Percentiles rank a stretch among this genome's conserved stretches.
Conservation (phyloP, 306 rosid genomes). For the Medicago lupulina region DNA sequence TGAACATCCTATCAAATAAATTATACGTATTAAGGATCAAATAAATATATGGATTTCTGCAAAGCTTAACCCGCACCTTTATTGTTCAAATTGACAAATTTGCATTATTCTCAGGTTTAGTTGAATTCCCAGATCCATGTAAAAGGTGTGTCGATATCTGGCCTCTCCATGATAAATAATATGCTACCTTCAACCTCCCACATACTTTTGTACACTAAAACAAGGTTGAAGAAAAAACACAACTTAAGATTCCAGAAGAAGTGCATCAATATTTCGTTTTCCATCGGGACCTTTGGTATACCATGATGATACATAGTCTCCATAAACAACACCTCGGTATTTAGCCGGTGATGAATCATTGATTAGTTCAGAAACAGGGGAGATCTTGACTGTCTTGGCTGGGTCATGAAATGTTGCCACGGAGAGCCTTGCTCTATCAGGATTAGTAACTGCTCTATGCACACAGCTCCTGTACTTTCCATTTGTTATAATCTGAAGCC, state of each 20-base stretch:
- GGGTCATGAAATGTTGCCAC: conserved; percentile 96
- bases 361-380: conserved; percentile 70
- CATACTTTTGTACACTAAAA: background rate
- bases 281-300: conserved; percentile 90
- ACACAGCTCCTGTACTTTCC: conserved; percentile 80
- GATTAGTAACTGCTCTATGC: conserved; percentile 80
- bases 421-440: conserved; percentile 70
- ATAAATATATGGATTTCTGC: no score
- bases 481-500: conserved; percentile 74
- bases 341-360: conserved; percentile 59
- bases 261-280: conserved; percentile 76
- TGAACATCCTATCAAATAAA: no score
- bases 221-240: conserved; percentile 19
- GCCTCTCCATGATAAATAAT: conserved; percentile 23
- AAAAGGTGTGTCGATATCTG: background rate
- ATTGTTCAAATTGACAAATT: conserved; percentile 22
- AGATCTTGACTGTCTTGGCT: conserved; percentile 65
- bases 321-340: conserved; percentile 71
- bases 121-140: conserved; percentile 18
- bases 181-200: background rate
- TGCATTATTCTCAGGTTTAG: background rate
- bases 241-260: conserved; percentile 52
- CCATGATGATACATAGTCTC: conserved; percentile 77
- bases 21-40: no score
- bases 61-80: no score